Conservation (phyloP, 1,139 yeast species). For the Geotrichum phurueaensis region DNA sequence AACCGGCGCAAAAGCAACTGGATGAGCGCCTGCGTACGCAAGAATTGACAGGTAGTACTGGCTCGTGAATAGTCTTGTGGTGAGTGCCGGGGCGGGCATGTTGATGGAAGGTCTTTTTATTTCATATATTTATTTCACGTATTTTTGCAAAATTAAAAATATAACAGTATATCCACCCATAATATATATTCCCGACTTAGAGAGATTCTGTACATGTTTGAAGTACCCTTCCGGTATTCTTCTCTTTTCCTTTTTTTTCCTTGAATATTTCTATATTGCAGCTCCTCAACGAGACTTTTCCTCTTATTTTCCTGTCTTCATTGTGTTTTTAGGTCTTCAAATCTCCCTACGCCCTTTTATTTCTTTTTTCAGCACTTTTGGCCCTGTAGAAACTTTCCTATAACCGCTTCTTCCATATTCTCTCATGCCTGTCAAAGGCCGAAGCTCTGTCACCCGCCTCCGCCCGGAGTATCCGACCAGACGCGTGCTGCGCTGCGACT, state of each 20-base stretch:
- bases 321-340: background rate
- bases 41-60: background rate
- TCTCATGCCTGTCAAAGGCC: conserved; percentile 13
- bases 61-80: background rate
- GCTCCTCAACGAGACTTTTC: background rate
- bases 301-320: background rate
- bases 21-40: conserved; percentile 28
- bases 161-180: too few relatives aligned
- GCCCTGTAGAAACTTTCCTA: background rate
- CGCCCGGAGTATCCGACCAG: conserved; percentile 4
- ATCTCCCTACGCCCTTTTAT: background rate
- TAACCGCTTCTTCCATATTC: background rate
- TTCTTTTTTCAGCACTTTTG: background rate
- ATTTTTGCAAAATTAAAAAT: background rate
- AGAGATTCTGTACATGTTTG: background rate
- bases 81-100: background rate
- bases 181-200: background rate
- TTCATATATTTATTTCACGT: background rate
- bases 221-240: background rate
- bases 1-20: conserved; percentile 34
- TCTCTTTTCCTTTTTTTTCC: background rate
- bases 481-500: conserved; percentile 11
- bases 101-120: background rate
- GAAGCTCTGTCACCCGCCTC: background rate
- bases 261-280: background rate